phyloP scores from a whole-genome alignment of 345 rosid species.

The Citrus medica region DNA sequence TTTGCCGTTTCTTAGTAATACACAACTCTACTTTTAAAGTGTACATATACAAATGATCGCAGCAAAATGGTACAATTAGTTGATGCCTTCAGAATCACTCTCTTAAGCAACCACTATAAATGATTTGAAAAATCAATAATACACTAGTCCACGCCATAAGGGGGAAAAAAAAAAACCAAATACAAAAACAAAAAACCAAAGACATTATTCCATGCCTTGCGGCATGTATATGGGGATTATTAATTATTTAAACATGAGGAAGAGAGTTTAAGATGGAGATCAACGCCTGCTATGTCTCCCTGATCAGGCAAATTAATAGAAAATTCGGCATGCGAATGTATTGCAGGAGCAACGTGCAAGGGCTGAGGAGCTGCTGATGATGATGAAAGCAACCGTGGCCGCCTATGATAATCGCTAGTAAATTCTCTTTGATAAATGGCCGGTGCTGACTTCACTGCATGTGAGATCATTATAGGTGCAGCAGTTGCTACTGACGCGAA shows the following conservation, averaged over 20 bases:
- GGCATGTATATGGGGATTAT: neutral
- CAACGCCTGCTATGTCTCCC: constrained; percentile 26
- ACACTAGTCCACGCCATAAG: neutral
- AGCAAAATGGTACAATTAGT: neutral
- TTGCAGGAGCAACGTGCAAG: constrained; percentile 16
- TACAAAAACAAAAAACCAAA: neutral
- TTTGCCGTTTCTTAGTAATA: neutral
- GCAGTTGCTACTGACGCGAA: constrained; percentile 18
- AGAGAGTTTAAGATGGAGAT: constrained; percentile 49
- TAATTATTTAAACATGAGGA: constrained; percentile 22
- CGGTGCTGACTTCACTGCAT: constrained; percentile 25
- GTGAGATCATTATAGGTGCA: constrained; percentile 29
- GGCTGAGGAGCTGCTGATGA: constrained; percentile 21
- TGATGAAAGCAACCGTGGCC: constrained; percentile 17
- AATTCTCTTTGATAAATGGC: constrained; percentile 15
- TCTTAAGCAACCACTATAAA: neutral
- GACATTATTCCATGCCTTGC: neutral
- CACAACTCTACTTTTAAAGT: too few relatives aligned
- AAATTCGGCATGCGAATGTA: constrained; percentile 11
- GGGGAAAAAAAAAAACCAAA: too few relatives aligned
- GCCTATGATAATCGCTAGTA: constrained; percentile 1
- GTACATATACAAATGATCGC: neutral
- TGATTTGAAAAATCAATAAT: neutral
- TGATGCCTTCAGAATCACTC: neutral
- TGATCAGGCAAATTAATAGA: constrained; percentile 23